Evolutionary conservation across 1,139 yeast species (phyloP).

Genomic region (Wickerhamomyces sp.): DNA sequence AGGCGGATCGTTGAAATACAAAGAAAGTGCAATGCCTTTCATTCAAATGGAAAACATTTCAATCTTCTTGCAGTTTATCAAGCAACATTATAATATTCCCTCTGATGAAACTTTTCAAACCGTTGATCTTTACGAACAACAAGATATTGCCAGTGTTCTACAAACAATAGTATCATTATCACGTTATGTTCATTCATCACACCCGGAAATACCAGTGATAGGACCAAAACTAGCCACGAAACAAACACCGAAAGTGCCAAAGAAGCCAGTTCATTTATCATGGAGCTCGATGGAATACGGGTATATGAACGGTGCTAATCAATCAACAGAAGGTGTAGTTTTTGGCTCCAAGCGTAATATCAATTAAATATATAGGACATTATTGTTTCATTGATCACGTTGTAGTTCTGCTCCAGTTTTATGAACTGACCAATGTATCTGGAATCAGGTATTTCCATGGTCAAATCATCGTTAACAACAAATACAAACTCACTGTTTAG

Average conservation of each 20-base stretch:
- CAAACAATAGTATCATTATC: slow-evolving; percentile 73
- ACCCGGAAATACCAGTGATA: slow-evolving; percentile 41
- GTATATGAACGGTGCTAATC: slow-evolving; percentile 51
- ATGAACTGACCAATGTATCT: slow-evolving; percentile 25
- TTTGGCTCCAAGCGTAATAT: slow-evolving; percentile 30
- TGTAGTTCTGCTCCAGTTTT: slow-evolving; percentile 21
- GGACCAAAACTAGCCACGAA: slow-evolving; percentile 43
- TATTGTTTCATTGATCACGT: slow-evolving; percentile 21
- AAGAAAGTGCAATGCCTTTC: slow-evolving; percentile 73
- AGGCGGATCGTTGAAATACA: slow-evolving; percentile 42
- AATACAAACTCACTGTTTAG: slow-evolving; percentile 30
- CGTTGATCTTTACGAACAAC: slow-evolving; percentile 66
- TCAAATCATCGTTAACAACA: slow-evolving; percentile 29
- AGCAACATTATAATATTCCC: slow-evolving; percentile 59
- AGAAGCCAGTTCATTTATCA: slow-evolving; percentile 32
- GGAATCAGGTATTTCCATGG: slow-evolving; percentile 26
- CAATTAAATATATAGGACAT: slow-evolving; percentile 18
- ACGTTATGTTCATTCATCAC: slow-evolving; percentile 48
- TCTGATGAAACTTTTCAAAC: slow-evolving; percentile 85
- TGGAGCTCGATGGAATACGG: slow-evolving; percentile 62
- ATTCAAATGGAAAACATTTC: slow-evolving; percentile 88
- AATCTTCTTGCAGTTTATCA: slow-evolving; percentile 57
- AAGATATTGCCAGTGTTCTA: slow-evolving; percentile 75
- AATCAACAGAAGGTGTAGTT: slow-evolving; percentile 45
- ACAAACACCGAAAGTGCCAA: slow-evolving; percentile 37